Evolutionary conservation across 2,329 filamentous ascomycete species (phyloP), one percentile per base, ranked within the genome.

Genomic region (Capronia epimyces): DNA sequence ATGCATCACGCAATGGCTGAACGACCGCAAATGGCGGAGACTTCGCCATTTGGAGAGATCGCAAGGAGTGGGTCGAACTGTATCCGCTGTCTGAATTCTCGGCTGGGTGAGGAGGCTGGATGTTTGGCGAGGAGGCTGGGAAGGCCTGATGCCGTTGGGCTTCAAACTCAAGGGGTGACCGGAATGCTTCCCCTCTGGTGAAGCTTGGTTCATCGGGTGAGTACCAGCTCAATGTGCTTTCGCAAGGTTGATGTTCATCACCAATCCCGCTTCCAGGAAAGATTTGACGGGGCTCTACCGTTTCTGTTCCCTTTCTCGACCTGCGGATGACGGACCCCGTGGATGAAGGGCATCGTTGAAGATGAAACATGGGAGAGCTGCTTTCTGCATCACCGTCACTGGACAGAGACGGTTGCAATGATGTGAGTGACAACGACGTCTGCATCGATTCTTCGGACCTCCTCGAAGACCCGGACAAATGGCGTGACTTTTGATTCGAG

Each of bases 11-110:
- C 15, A 47, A 22, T 16, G 41, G 42, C 29, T 39, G 15, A 12
- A 18, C 34, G 13, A 49, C 36, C 18, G 40, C 6, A 22, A 39
- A 15, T 20, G 46, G 20, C 25, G 27, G 37, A 13, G 12, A 13
- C 20, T 47, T 52, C 12, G 39, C 18, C 18, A 43, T 37, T 44
- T 49, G 44, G 31, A 56, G 34, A 16, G 50, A 56, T 20, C 49
- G 48, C 12, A 60, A 43, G 8, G 61, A 63, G 20, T 46, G 52
- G 29, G 46, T 53, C 12, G 61, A 63, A 47, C 57, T 59, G 51
- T 63, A 63, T 18, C 61, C 61, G 47, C 57, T 60, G 29, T 63
- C 61, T 34, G 54, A 58, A 20, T 61, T 60, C 39, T 46, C 44
- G 10, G 49, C 29, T 2, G 44, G 27, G 18, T 29, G 43, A 34